A percentile compares a stretch with the other conserved stretches of the same genome.
These are phyloP conservation scores for Phytophthora ohioensis DNA, from an alignment of 352 stramenopile species.

Conservation along the genomic window DNA sequence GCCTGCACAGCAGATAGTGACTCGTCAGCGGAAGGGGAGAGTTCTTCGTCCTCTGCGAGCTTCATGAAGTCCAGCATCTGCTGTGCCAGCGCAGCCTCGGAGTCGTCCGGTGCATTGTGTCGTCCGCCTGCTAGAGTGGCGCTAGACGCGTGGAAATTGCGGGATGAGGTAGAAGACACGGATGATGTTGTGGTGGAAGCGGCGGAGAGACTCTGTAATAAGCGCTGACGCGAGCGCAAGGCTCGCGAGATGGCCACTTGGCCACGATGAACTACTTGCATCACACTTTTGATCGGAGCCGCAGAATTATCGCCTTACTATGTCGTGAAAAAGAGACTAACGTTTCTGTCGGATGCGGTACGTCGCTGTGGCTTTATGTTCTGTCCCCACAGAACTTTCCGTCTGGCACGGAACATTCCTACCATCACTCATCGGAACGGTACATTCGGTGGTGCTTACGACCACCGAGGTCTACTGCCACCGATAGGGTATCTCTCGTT, in stretches of 20 bases:
- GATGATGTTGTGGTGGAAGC: neutral
- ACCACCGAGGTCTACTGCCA: neutral
- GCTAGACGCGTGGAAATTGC: conserved; percentile 23
- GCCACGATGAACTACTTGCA: conserved; percentile 10
- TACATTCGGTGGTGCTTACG: neutral
- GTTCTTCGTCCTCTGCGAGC: conserved; percentile 44
- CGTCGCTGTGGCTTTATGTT: neutral
- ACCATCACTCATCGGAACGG: conserved; percentile 1
- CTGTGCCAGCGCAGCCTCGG: conserved; percentile 67
- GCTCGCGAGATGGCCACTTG: conserved; percentile 18
- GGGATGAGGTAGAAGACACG: neutral
- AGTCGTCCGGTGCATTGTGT: conserved; percentile 44
- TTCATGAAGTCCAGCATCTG: conserved; percentile 78
- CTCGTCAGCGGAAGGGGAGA: neutral
- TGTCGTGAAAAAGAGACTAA: neutral
- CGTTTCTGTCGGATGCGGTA: neutral
- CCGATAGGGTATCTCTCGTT: neutral
- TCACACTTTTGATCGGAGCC: neutral
- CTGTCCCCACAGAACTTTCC: conserved; percentile 1
- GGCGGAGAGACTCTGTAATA: neutral
- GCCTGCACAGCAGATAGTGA: conserved; percentile 24
- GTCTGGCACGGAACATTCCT: neutral
- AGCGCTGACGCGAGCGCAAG: conserved; percentile 14
- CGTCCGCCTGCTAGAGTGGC: neutral
- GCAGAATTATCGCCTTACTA: no score